These are phyloP conservation scores for Thelephora terrestris DNA, from an alignment of 1,284 basidiomycete genomes.

Conservation along the genomic window DNA sequence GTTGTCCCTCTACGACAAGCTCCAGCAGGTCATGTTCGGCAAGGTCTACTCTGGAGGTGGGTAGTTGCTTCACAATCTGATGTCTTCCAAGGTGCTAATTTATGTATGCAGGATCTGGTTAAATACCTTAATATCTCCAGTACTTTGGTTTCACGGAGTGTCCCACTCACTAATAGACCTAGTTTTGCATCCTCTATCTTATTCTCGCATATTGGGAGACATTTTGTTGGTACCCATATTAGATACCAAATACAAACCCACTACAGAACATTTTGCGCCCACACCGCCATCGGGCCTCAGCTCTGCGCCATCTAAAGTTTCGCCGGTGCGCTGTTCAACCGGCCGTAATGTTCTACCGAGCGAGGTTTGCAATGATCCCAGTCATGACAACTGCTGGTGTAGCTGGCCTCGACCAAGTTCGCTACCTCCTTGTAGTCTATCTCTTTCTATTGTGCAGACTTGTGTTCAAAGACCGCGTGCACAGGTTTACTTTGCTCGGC, in stretches of 20 bases:
- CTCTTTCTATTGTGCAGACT: no score
- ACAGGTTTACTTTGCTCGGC: no score
- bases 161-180: conserved; percentile 24
- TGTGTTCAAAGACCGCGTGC: no score
- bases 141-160: conserved; percentile 24
- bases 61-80: conserved; percentile 9
- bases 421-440: no score
- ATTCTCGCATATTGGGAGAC: neutral
- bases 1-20: conserved; percentile 88
- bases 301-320: no score
- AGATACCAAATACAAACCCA: conserved; percentile 1
- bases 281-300: no score
- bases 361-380: no score
- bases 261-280: neutral
- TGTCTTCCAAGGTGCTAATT: no score
- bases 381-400: no score
- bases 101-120: conserved; percentile 35
- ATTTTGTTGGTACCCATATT: neutral
- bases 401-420: no score
- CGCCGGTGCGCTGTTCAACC: no score
- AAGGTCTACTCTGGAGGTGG: conserved; percentile 85
- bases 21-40: conserved; percentile 87
- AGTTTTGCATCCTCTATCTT: conserved; percentile 11
- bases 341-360: no score
- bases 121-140: conserved; percentile 19